Percentiles rank a stretch among this genome's conserved stretches.
Evolutionary conservation across 2,329 filamentous ascomycete genomes (phyloP).

Genomic region (Talaromyces sp.): DNA sequence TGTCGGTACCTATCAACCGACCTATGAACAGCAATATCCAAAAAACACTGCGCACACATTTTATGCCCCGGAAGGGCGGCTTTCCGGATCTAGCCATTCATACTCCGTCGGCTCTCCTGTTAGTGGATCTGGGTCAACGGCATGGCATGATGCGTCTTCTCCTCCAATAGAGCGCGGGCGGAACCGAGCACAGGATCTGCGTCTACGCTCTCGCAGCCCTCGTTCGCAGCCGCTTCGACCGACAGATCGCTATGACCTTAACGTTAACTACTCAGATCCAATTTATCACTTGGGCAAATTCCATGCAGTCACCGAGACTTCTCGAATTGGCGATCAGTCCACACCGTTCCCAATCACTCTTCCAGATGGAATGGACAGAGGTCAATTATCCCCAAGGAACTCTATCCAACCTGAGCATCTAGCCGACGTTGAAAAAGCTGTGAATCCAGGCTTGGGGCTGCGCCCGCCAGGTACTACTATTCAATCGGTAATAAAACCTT

Average conservation of each 20-base stretch:
- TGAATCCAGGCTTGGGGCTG: conserved; percentile 1
- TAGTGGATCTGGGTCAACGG: conserved; percentile 7
- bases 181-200: conserved; percentile 27
- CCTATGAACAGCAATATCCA: not conserved
- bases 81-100: not conserved
- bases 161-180: conserved; percentile 15
- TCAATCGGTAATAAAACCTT: not conserved
- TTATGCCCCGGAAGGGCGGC: not conserved
- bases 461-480: not conserved
- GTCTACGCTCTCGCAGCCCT: conserved; percentile 34
- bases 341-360: conserved; percentile 31
- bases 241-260: conserved; percentile 18
- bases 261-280: conserved; percentile 19
- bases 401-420: conserved; percentile 10
- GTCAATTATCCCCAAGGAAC: conserved; percentile 11
- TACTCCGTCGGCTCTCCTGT: conserved; percentile 1
- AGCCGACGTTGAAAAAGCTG: conserved; percentile 13
- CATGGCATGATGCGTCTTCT: conserved; percentile 3
- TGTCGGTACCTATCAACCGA: not conserved
- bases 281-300: conserved; percentile 30
- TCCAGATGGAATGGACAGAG: conserved; percentile 20
- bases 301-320: conserved; percentile 24
- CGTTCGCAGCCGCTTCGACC: conserved; percentile 21
- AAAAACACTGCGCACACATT: not conserved
- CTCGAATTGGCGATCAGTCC: conserved; percentile 31